Evolutionary conservation across 371 early-diverging fungal species (phyloP).

Genomic region (Apophysomyces sp.): DNA sequence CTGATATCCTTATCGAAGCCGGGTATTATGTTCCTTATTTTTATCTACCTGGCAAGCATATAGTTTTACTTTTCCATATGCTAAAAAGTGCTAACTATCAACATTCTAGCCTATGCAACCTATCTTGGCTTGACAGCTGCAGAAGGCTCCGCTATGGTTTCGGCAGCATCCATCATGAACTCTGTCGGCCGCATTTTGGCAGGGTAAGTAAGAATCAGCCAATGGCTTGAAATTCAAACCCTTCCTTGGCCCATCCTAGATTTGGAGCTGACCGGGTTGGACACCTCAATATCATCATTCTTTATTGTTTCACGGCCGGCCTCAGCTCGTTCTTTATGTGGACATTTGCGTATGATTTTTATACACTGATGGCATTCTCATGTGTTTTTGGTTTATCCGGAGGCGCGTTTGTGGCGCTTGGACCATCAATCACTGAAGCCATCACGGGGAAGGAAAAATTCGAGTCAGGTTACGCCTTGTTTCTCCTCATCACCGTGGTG

Average conservation of each 20-base stretch:
- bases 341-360: slow-evolving; percentile 41
- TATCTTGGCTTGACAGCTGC: slow-evolving; percentile 10
- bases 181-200: slow-evolving; percentile 11
- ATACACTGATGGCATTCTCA: slow-evolving; percentile 27
- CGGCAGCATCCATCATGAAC: slow-evolving; percentile 14
- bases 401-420: slow-evolving; percentile 33
- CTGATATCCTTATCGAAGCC: slow-evolving; percentile 9
- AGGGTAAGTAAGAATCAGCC: slow-evolving; percentile 1
- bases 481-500: slow-evolving; percentile 18
- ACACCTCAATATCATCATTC: slow-evolving; percentile 17
- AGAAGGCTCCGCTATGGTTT: slow-evolving; percentile 10
- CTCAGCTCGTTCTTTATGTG: slow-evolving; percentile 35
- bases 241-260: neutral
- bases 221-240: neutral
- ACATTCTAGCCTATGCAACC: slow-evolving; percentile 14
- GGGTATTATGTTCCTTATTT: slow-evolving; percentile 23
- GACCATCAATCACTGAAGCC: slow-evolving; percentile 29
- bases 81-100: neutral
- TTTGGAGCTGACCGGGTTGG: slow-evolving; percentile 10
- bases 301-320: slow-evolving; percentile 27
- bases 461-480: slow-evolving; percentile 26
- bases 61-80: no score
- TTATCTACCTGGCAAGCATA: slow-evolving; percentile 21
- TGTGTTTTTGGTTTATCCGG: slow-evolving; percentile 38
- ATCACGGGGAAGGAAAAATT: slow-evolving; percentile 30